Evolutionary conservation across 1,139 yeast genomes (phyloP).

Genomic region (Suhomyces panamericanus): DNA sequence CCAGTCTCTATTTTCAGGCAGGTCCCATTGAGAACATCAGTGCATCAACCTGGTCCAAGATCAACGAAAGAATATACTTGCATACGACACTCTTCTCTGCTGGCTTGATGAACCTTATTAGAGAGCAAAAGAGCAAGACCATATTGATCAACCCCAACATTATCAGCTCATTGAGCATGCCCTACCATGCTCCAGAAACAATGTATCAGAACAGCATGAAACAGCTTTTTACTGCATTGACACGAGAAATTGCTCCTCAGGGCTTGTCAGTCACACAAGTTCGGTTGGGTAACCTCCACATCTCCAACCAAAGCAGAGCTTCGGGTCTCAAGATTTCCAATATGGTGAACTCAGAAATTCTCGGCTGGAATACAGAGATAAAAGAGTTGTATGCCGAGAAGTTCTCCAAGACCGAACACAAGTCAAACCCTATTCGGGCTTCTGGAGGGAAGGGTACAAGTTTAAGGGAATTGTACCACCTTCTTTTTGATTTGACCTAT

Average conservation of each 20-base stretch:
- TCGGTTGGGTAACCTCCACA: conserved; percentile 48
- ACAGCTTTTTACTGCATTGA: conserved; percentile 38
- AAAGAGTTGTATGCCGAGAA: conserved; percentile 36
- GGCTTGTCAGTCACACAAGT: conserved; percentile 47
- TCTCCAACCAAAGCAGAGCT: conserved; percentile 33
- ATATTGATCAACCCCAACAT: conserved; percentile 47
- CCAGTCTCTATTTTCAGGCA: conserved; percentile 63
- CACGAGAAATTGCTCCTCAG: conserved; percentile 44
- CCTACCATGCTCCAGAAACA: conserved; percentile 53
- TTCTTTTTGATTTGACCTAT: conserved; percentile 55
- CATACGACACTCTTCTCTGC: conserved; percentile 55
- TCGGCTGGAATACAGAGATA: conserved; percentile 44
- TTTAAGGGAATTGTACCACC: conserved; percentile 52
- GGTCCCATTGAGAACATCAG: conserved; percentile 68
- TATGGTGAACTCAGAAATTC: conserved; percentile 38
- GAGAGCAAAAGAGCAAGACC: conserved; percentile 48
- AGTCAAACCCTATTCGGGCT: conserved; percentile 36
- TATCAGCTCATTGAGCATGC: conserved; percentile 42
- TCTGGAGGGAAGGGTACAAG: conserved; percentile 38
- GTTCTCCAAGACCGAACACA: conserved; percentile 37
- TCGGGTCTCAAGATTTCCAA: conserved; percentile 31
- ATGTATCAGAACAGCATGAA: conserved; percentile 39
- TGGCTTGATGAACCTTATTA: conserved; percentile 58
- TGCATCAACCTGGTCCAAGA: conserved; percentile 52
- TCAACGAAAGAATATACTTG: conserved; percentile 45